Conservation (phyloP, 257 asterid genomes). For the Scutellaria barbata region DNA sequence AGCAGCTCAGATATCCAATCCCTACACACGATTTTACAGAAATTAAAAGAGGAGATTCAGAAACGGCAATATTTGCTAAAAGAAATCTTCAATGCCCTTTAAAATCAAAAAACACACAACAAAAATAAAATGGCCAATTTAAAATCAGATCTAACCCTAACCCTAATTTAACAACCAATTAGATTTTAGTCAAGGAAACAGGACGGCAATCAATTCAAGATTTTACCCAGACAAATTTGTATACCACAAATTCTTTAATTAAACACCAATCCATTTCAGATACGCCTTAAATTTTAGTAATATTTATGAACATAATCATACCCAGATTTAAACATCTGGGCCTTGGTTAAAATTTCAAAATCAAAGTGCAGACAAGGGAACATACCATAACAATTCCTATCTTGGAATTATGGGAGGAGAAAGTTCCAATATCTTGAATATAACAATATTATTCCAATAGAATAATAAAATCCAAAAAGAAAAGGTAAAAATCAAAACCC, state of each 20-base stretch:
- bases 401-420: slow-evolving; percentile 21
- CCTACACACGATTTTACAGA: slow-evolving; percentile 35
- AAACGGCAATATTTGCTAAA: not conserved
- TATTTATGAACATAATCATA: not conserved
- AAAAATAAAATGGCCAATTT: not conserved
- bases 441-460: slow-evolving; percentile 13
- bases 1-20: slow-evolving; percentile 37
- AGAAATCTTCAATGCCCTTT: slow-evolving; percentile 19
- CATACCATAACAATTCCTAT: slow-evolving; percentile 33
- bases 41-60: slow-evolving; percentile 16
- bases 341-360: slow-evolving; percentile 27
- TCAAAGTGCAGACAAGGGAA: slow-evolving; percentile 30
- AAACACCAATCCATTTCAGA: slow-evolving; percentile 23
- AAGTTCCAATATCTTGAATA: slow-evolving; percentile 25
- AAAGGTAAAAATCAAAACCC: slow-evolving; percentile 24
- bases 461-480: slow-evolving; percentile 8
- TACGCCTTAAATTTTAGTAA: not conserved
- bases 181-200: slow-evolving; percentile 27
- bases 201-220: slow-evolving; percentile 24
- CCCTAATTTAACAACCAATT: slow-evolving; percentile 46
- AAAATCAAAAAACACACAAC: slow-evolving; percentile 12
- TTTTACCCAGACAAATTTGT: not conserved
- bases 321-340: slow-evolving; percentile 22
- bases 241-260: slow-evolving; percentile 12
- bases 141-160: slow-evolving; percentile 53